phyloP scores from a whole-genome alignment of 352 stramenopile genomes.

The Phytophthora sp. region DNA sequence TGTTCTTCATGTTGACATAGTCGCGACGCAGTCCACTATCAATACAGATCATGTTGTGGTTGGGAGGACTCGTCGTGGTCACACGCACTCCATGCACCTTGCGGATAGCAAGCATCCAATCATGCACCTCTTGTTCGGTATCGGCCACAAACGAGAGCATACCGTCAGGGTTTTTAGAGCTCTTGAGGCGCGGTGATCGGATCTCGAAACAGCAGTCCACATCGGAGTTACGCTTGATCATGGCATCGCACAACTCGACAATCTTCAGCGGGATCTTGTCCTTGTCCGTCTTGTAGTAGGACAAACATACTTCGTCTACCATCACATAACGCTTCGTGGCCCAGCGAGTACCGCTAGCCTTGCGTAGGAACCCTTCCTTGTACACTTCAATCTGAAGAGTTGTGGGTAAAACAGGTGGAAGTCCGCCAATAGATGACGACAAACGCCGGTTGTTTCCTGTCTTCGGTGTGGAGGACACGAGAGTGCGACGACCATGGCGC shows the following conservation, averaged over 20 bases:
- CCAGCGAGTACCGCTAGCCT: conserved; percentile 81
- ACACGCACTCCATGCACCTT: conserved; percentile 86
- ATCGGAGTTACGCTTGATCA: conserved; percentile 82
- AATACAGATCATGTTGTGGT: conserved; percentile 92
- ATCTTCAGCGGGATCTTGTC: conserved; percentile 88
- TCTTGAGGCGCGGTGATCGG: conserved; percentile 83
- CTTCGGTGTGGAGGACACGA: conserved; percentile 69
- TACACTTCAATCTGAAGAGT: conserved; percentile 79
- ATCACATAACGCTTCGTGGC: conserved; percentile 90
- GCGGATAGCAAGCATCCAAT: conserved; percentile 88
- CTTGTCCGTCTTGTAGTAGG: conserved; percentile 87
- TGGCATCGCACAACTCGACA: conserved; percentile 82
- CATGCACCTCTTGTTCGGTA: conserved; percentile 83
- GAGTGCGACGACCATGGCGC: conserved; percentile 55
- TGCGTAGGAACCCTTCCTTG: conserved; percentile 86
- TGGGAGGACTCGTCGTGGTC: conserved; percentile 67
- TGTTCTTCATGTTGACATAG: conserved; percentile 91
- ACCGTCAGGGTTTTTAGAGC: conserved; percentile 81
- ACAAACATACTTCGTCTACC: conserved; percentile 83
- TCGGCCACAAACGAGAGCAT: conserved; percentile 87
- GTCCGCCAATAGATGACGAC: conserved; percentile 43
- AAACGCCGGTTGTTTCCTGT: conserved; percentile 48
- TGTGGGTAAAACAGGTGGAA: conserved; percentile 66
- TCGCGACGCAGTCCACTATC: conserved; percentile 79
- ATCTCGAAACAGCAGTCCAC: conserved; percentile 89